These are phyloP conservation scores for Pleurotus salmoneostramineus DNA, from an alignment of 768 basidiomycete genomes.

Conservation along the genomic window DNA sequence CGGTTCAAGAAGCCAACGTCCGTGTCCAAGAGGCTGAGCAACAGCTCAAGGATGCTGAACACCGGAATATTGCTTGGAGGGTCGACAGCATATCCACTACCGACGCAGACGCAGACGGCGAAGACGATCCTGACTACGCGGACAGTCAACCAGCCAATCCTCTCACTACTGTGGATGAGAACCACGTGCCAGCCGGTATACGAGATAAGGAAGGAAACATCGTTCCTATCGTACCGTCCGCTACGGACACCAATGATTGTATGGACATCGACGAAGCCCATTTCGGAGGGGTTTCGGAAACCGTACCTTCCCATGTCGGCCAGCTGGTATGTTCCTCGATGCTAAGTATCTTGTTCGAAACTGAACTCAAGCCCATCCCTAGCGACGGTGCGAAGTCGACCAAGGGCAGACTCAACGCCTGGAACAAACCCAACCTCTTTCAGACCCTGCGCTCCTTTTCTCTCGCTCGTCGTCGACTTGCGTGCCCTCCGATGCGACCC, in stretches of 20 bases:
- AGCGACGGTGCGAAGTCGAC: neutral
- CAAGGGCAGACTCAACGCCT: slow-evolving; percentile 16
- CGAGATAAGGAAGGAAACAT: slow-evolving; percentile 54
- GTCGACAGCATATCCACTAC: slow-evolving; percentile 37
- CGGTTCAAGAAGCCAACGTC: slow-evolving; percentile 51
- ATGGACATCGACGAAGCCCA: slow-evolving; percentile 36
- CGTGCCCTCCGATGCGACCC: neutral
- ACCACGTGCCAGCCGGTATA: slow-evolving; percentile 49
- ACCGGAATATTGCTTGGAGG: slow-evolving; percentile 66
- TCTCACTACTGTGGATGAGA: slow-evolving; percentile 10
- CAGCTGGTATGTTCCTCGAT: slow-evolving; percentile 42
- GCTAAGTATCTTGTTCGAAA: neutral
- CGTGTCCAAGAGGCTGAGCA: slow-evolving; percentile 53
- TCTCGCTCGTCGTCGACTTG: neutral
- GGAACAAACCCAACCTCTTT: slow-evolving; percentile 52
- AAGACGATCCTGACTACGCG: slow-evolving; percentile 49
- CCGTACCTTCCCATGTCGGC: slow-evolving; percentile 48
- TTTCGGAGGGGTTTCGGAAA: slow-evolving; percentile 48
- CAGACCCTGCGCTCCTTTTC: slow-evolving; percentile 12
- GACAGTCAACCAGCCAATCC: slow-evolving; percentile 28
- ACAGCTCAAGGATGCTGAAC: slow-evolving; percentile 58
- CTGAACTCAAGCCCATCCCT: neutral
- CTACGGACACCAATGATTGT: slow-evolving; percentile 3
- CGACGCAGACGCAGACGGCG: slow-evolving; percentile 58
- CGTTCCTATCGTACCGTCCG: slow-evolving; percentile 25